phyloP scores from a whole-genome alignment of 441 rosid genomes.

The Cnidoscolus chayamansa region DNA sequence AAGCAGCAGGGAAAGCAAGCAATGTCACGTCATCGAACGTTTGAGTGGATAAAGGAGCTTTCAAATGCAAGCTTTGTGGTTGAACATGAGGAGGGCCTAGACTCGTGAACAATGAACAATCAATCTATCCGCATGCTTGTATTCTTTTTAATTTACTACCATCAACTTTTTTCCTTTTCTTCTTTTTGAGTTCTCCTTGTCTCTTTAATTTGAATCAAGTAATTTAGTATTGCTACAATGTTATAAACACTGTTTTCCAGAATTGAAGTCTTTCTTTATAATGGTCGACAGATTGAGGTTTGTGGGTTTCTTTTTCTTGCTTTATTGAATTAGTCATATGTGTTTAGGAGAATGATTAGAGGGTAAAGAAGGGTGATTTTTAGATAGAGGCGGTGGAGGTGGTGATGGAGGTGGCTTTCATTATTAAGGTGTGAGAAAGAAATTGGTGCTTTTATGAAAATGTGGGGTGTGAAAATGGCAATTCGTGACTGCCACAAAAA shows the following conservation, averaged over 20 bases:
- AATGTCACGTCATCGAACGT: constrained; percentile 63
- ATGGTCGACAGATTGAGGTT: no score
- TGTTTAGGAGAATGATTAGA: no score
- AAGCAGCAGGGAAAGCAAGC: constrained; percentile 37
- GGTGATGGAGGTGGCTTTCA: constrained; percentile 42
- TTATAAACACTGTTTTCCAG: constrained; percentile 10
- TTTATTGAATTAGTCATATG: no score
- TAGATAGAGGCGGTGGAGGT: neutral
- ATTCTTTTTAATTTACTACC: no score
- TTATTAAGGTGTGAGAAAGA: constrained; percentile 41
- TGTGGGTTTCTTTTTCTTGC: no score
- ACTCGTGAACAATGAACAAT: constrained; percentile 20
- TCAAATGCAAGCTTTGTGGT: constrained; percentile 46
- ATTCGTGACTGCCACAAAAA: constrained; percentile 29
- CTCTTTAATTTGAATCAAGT: constrained; percentile 14
- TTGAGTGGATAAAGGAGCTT: constrained; percentile 81
- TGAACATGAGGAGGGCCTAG: constrained; percentile 4
- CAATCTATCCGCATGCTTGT: no score
- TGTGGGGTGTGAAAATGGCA: constrained; percentile 28
- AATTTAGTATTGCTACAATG: neutral
- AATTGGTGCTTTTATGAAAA: neutral
- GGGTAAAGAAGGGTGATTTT: no score
- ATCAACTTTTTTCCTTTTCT: neutral
- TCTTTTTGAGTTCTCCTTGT: neutral
- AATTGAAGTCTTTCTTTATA: neutral